A percentile compares a stretch with the other conserved stretches of the same genome.
Evolutionary conservation across 1,284 basidiomycete genomes (phyloP).

Genomic region (Phellopilus nigrolimitatus): DNA sequence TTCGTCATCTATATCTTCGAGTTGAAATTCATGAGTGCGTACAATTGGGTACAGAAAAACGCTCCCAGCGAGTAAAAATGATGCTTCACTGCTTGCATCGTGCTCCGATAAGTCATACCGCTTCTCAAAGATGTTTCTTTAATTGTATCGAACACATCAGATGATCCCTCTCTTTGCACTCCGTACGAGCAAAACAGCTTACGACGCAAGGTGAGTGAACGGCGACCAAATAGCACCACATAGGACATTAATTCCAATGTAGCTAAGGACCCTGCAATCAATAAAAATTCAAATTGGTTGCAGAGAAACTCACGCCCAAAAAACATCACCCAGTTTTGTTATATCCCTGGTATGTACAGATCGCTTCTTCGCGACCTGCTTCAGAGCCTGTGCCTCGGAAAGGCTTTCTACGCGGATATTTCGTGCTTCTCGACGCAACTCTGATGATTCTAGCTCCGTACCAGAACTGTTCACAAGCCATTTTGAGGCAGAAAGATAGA

Average conservation of each 20-base stretch:
- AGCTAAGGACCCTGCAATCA: constrained; percentile 36
- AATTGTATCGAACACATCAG: background rate
- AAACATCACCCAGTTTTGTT: constrained; percentile 67
- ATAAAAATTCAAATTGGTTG: background rate
- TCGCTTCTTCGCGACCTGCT: constrained; percentile 59
- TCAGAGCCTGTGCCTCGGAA: constrained; percentile 58
- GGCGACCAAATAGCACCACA: constrained; percentile 79
- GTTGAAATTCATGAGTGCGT: constrained; percentile 24
- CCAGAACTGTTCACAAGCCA: constrained; percentile 58
- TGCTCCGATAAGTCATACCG: constrained; percentile 60
- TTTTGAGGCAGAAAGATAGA: constrained; percentile 59
- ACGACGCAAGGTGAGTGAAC: constrained; percentile 74
- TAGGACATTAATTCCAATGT: constrained; percentile 65
- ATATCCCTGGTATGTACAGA: constrained; percentile 56
- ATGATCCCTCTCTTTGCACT: background rate
- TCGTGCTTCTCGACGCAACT: constrained; percentile 49
- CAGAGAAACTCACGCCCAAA: constrained; percentile 59
- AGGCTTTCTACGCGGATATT: constrained; percentile 38
- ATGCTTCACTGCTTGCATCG: constrained; percentile 59
- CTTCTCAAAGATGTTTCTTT: constrained; percentile 69
- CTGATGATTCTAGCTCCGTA: constrained; percentile 59
- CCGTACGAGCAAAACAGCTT: constrained; percentile 27
- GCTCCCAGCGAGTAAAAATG: constrained; percentile 70
- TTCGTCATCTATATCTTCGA: background rate
- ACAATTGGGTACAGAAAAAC: constrained; percentile 72